Evolutionary conservation across 225 moss, liverwort and hornwort species (phyloP), one percentile per base, ranked within the genome.

Genomic region (Anthoceros angustus): DNA sequence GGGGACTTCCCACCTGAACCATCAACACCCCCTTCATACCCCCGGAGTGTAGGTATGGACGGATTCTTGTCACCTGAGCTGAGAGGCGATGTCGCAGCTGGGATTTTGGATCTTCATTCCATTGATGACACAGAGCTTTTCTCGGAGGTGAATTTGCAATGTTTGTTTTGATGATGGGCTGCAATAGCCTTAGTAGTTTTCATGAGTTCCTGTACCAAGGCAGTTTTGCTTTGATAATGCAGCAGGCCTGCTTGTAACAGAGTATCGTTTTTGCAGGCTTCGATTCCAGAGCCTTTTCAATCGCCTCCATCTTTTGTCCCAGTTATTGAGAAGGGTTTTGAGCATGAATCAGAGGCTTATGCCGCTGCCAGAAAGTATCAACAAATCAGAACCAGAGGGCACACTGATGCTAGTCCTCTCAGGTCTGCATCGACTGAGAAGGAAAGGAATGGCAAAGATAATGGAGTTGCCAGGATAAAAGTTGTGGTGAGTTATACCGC

Each of bases 41-140:
- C 81, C 41, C 82, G 84, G 73, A 73, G 84, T 72, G 82, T 76
- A 68, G 98, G 87, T 72, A 98, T 98, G 98, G 98, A 98, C 73
- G 81, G 82, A 43, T 92, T 98, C 67, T 69, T 98, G 76, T 92
- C 98, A 63, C 92, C 98, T 60, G 98, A 98, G 63, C 80, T 98
- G 66, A 83, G 98, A 78, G 92, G 92, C 42, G 98, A 98, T 78
- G 87, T 98, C 61, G 92, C 87, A 68, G 78, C 98, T 24, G 98
- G 98, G 70, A 89, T 98, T 60, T 75, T 98, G 76, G 98, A 98
- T 75, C 82, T 98, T 65, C 98, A 98, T 71, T 92, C 98, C 16
- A 98, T 98, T 40, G 98, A 98, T 72, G 98, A 98, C 72, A 88
- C 98, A 21, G 92, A 92, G 69, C 86, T 98, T 49, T 98, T 98